These are phyloP conservation scores for Candida broadrunensis DNA, from an alignment of 805 yeast species.

Conservation along the genomic window DNA sequence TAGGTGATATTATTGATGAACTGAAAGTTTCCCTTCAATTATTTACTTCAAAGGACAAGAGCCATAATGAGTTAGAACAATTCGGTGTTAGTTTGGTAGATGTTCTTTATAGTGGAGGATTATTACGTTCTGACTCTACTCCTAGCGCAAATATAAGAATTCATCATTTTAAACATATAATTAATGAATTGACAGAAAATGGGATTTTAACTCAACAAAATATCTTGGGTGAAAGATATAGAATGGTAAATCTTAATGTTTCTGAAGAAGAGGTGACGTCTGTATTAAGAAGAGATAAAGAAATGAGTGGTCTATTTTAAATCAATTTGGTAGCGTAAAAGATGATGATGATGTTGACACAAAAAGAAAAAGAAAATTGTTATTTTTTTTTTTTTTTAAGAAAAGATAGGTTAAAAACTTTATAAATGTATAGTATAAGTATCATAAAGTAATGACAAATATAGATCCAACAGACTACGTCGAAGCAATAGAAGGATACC, in stretches of 20 bases:
- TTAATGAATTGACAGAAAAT: conserved; percentile 71
- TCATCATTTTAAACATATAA: conserved; percentile 54
- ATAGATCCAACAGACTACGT: conserved; percentile 52
- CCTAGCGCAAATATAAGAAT: conserved; percentile 45
- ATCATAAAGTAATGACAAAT: conserved; percentile 6
- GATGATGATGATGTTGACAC: not conserved
- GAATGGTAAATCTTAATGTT: conserved; percentile 61
- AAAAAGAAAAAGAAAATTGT: too few species aligned
- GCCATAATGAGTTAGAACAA: conserved; percentile 1
- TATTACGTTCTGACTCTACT: conserved; percentile 18
- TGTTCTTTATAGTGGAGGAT: conserved; percentile 24
- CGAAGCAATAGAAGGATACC: conserved; percentile 44
- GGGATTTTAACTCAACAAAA: conserved; percentile 74
- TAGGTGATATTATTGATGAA: conserved; percentile 82
- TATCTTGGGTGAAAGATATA: conserved; percentile 63
- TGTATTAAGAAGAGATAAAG: conserved; percentile 56
- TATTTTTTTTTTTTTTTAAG: too few species aligned
- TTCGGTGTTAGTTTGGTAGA: conserved; percentile 10
- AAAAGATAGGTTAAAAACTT: too few species aligned
- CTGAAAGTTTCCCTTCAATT: conserved; percentile 50
- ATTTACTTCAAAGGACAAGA: conserved; percentile 27
- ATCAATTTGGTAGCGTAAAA: not conserved
- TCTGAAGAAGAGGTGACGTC: conserved; percentile 67
- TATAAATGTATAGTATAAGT: too few species aligned
- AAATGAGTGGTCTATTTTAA: conserved; percentile 7